Conservation (phyloP, 495 filamentous ascomycete species). For the Chaetomium cochliodes region DNA sequence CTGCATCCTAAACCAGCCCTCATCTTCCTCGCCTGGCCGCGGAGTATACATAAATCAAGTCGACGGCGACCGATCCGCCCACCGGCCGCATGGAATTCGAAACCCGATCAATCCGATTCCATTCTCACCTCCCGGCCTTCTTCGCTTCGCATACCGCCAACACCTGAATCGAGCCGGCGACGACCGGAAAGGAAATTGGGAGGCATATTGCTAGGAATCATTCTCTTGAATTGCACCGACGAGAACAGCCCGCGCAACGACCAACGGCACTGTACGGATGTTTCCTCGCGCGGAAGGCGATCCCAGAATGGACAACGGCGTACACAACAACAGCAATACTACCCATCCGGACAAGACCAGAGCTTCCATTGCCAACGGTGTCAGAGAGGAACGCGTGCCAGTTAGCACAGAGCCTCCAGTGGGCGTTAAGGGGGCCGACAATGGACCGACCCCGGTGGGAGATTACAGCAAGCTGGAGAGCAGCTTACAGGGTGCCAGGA, state of each 20-base stretch:
- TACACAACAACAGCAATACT: conserved; percentile 43
- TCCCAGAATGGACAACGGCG: conserved; percentile 55
- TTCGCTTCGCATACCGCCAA: not conserved
- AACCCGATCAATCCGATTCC: not conserved
- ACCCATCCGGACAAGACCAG: conserved; percentile 52
- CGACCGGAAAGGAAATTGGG: not conserved
- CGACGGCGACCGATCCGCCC: not conserved
- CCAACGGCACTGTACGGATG: conserved; percentile 18
- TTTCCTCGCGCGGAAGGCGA: conserved; percentile 41
- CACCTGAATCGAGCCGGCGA: not conserved
- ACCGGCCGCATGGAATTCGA: conserved; percentile 9
- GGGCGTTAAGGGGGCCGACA: conserved; percentile 24
- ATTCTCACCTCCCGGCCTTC: not conserved
- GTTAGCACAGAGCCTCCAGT: conserved; percentile 23
- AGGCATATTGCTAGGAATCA: not conserved
- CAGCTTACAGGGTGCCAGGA: conserved; percentile 29
- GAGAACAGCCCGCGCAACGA: too few relatives aligned
- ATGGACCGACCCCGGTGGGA: conserved; percentile 26
- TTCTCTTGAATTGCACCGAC: too few relatives aligned
- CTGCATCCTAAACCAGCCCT: not conserved
- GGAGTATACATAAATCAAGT: not conserved
- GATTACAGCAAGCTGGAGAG: conserved; percentile 24
- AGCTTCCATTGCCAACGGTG: conserved; percentile 43
- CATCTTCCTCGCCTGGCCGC: not conserved
- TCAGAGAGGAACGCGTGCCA: conserved; percentile 34